Percentiles rank a stretch among this genome's conserved stretches.
Evolutionary conservation across 2,329 filamentous ascomycete species (phyloP).

Genomic region (Talaromyces sp.): DNA sequence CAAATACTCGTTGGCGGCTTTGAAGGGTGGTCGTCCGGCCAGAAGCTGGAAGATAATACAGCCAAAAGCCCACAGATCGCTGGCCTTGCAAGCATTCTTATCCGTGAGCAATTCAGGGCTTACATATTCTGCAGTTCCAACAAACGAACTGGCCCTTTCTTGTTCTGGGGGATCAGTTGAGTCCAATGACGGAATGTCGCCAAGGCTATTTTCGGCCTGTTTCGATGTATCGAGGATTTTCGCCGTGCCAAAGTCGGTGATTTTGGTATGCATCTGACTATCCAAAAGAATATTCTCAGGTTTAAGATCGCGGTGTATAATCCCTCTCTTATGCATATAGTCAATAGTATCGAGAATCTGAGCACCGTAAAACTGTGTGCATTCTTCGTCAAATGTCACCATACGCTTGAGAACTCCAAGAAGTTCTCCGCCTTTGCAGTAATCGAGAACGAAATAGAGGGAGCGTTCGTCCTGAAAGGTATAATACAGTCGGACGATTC

Average conservation of each 20-base stretch:
- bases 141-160: constrained; percentile 85
- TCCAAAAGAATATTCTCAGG: constrained; percentile 96
- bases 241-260: constrained; percentile 98
- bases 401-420: constrained; percentile 92
- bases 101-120: constrained; percentile 95
- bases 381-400: constrained; percentile 91
- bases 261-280: constrained; percentile 95
- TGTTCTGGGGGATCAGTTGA: constrained; percentile 61
- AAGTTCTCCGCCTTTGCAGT: constrained; percentile 88
- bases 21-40: constrained; percentile 95
- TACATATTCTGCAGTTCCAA: constrained; percentile 96
- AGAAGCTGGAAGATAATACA: constrained; percentile 97
- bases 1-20: constrained; percentile 90
- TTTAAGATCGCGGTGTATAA: constrained; percentile 95
- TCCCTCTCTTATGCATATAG: constrained; percentile 95
- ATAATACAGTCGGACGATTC: constrained; percentile 94
- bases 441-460: constrained; percentile 92
- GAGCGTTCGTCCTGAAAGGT: constrained; percentile 97
- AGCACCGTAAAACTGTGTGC: constrained; percentile 88
- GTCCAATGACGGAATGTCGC: constrained; percentile 48
- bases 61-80: constrained; percentile 96
- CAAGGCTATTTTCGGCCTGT: constrained; percentile 48
- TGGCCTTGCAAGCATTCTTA: constrained; percentile 96
- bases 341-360: constrained; percentile 95
- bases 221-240: constrained; percentile 69